A percentile compares a stretch with the other conserved stretches of the same genome.
phyloP scores from a whole-genome alignment of 2,329 filamentous ascomycete genomes.

The Aspergillus cejpii region DNA sequence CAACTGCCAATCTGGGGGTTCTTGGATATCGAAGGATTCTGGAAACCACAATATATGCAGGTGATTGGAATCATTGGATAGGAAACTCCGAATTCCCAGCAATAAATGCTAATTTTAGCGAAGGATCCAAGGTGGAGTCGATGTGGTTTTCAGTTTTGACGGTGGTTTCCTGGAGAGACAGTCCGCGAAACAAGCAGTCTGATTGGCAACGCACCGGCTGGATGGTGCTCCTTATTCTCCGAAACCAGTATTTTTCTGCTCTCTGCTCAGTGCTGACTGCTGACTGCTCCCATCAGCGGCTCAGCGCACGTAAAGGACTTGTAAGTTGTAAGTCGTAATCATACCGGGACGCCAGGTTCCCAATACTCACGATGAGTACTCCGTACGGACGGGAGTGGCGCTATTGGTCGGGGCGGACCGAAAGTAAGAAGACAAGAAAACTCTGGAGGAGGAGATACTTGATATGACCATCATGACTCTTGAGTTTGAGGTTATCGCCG shows the following conservation, averaged over 20 bases:
- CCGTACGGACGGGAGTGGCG: slow-evolving; percentile 6
- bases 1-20: too few relatives aligned
- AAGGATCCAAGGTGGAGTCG: slow-evolving; percentile 14
- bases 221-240: neutral
- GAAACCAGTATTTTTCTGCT: too few relatives aligned
- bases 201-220: neutral
- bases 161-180: neutral
- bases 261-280: too few relatives aligned
- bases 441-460: neutral
- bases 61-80: slow-evolving; percentile 11
- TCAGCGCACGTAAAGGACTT: too few relatives aligned
- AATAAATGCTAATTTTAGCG: slow-evolving; percentile 23
- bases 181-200: neutral
- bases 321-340: neutral
- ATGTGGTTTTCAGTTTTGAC: neutral
- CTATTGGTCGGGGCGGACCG: slow-evolving; percentile 9
- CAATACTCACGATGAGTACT: neutral
- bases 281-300: too few relatives aligned
- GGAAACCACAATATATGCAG: slow-evolving; percentile 21
- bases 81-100: slow-evolving; percentile 3
- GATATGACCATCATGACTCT: too few relatives aligned
- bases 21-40: slow-evolving; percentile 29
- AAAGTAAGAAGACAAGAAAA: slow-evolving; percentile 1
- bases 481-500: too few relatives aligned
- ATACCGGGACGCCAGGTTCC: neutral